These are phyloP conservation scores for Cyanidium caldarium DNA, from an alignment of 23 red algal genomes.

Conservation along the genomic window DNA sequence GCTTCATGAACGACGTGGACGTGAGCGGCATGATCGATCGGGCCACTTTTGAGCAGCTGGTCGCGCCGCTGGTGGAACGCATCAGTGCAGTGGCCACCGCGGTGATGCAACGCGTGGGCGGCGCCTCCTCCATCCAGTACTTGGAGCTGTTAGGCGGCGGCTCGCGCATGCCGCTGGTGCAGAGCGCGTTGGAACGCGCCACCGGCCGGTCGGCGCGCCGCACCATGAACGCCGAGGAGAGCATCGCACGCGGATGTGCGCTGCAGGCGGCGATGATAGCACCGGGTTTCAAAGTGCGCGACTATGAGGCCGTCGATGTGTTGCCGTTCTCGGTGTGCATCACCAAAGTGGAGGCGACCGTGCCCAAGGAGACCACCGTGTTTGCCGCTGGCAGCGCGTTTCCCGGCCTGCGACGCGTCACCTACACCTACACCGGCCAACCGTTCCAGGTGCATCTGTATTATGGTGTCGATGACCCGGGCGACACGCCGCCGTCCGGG, in stretches of 20 bases:
- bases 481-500: background rate
- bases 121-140: conserved; percentile 23
- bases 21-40: conserved; percentile 38
- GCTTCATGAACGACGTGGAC: conserved; percentile 97
- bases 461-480: background rate
- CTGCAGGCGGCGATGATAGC: conserved; percentile 81
- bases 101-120: conserved; percentile 19
- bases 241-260: conserved; percentile 72
- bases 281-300: conserved; percentile 58
- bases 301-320: conserved; percentile 65
- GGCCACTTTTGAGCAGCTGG: conserved; percentile 40
- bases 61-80: conserved; percentile 30
- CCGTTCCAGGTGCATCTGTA: conserved; percentile 10
- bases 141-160: conserved; percentile 90
- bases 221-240: conserved; percentile 91
- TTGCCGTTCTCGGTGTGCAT: conserved; percentile 33
- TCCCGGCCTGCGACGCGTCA: conserved; percentile 49
- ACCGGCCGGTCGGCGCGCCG: conserved; percentile 23
- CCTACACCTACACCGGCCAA: conserved; percentile 53
- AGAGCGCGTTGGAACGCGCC: conserved; percentile 30
- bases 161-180: conserved; percentile 60
- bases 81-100: conserved; percentile 19
- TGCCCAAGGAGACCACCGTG: conserved; percentile 24
- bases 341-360: conserved; percentile 23
- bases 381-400: conserved; percentile 33